Conservation (phyloP, 2,329 filamentous ascomycete species). For the Fusarium subglutinans region DNA sequence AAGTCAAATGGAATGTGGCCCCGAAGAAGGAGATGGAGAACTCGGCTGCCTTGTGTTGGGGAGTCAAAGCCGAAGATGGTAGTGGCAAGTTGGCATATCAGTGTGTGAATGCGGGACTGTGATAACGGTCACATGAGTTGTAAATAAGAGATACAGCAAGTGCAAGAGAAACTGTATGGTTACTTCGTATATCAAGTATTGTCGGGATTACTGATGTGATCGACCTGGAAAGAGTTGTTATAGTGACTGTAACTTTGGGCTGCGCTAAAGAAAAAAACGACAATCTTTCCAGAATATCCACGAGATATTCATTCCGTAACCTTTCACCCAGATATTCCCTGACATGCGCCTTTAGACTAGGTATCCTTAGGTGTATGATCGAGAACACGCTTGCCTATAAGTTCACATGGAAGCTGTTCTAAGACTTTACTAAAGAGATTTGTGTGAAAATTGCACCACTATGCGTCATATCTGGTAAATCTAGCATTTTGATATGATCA, state of each 20-base stretch:
- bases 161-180: not conserved
- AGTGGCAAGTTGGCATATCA: not conserved
- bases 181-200: not conserved
- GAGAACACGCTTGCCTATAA: accelerated
- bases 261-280: not conserved
- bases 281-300: accelerated
- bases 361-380: not conserved
- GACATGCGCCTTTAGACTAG: no score
- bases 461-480: not conserved
- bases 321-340: not conserved
- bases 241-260: not conserved
- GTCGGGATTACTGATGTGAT: not conserved
- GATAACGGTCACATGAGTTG: accelerated
- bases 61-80: not conserved
- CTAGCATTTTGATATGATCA: not conserved
- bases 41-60: not conserved
- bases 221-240: not conserved
- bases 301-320: not conserved
- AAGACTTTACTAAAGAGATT: not conserved
- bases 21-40: not conserved
- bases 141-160: not conserved
- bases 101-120: not conserved
- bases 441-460: not conserved
- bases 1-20: not conserved
- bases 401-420: not conserved